phyloP scores from a whole-genome alignment of 2,329 filamentous ascomycete species.

The Grosmannia huntii region DNA sequence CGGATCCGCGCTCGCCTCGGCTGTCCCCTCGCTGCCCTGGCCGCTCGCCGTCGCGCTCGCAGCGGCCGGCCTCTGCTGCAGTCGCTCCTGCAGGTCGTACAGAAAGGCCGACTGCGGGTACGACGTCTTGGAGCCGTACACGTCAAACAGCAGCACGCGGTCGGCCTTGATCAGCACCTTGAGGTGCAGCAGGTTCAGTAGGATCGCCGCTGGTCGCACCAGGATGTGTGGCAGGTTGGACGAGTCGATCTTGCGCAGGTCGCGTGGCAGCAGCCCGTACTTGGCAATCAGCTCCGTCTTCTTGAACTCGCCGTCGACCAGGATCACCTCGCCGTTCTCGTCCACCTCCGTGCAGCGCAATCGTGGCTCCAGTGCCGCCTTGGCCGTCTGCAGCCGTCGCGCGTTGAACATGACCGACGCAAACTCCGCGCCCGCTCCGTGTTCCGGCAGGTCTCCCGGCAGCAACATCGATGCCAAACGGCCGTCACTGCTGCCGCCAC shows the following conservation, averaged over 20 bases:
- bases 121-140: slow-evolving; percentile 86
- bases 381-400: slow-evolving; percentile 57
- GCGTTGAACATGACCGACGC: slow-evolving; percentile 23
- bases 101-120: slow-evolving; percentile 96
- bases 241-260: slow-evolving; percentile 95
- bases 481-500: not conserved
- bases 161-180: slow-evolving; percentile 92
- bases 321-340: slow-evolving; percentile 77
- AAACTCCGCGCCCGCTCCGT: slow-evolving; percentile 18
- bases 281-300: slow-evolving; percentile 96
- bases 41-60: not conserved
- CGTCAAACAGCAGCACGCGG: slow-evolving; percentile 83
- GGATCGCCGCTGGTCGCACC: slow-evolving; percentile 80
- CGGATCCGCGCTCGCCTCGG: not conserved
- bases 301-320: slow-evolving; percentile 92
- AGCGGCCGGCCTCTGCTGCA: slow-evolving; percentile 53
- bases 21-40: slow-evolving; percentile 57
- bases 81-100: slow-evolving; percentile 88
- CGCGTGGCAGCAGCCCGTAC: slow-evolving; percentile 87
- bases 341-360: slow-evolving; percentile 93
- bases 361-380: slow-evolving; percentile 71
- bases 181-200: slow-evolving; percentile 92
- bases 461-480: slow-evolving; percentile 21
- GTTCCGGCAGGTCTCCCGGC: slow-evolving; percentile 45
- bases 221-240: slow-evolving; percentile 92